Conservation (phyloP, 2,329 filamentous ascomycete species). For the Penicillium paneum region DNA sequence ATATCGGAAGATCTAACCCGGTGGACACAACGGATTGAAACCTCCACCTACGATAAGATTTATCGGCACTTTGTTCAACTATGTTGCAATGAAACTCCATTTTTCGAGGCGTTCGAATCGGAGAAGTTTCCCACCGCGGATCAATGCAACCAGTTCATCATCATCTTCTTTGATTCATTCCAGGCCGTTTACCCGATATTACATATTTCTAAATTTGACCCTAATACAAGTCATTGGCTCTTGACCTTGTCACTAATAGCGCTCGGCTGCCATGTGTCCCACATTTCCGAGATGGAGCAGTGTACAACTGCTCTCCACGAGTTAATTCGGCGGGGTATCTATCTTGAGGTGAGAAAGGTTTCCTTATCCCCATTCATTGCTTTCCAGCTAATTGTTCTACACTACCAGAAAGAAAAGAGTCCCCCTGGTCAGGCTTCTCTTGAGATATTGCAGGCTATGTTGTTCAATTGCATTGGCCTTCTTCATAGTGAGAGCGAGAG, state of each 20-base stretch:
- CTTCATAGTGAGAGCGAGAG: conserved; percentile 27
- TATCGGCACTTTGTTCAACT: conserved; percentile 30
- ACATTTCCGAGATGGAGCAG: conserved; percentile 25
- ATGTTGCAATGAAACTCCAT: conserved; percentile 30
- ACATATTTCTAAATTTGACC: conserved; percentile 38
- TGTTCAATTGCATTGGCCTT: conserved; percentile 35
- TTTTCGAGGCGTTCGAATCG: conserved; percentile 34
- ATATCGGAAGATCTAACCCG: conserved; percentile 14
- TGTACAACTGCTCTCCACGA: conserved; percentile 41
- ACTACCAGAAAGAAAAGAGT: conserved; percentile 28
- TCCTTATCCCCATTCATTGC: neutral
- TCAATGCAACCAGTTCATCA: conserved; percentile 31
- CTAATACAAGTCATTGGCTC: conserved; percentile 40
- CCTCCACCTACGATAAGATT: conserved; percentile 29
- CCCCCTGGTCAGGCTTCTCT: conserved; percentile 15
- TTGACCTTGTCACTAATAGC: conserved; percentile 40
- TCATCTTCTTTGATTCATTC: conserved; percentile 40
- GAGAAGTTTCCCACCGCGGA: conserved; percentile 28
- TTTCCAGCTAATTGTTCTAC: neutral
- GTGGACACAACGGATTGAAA: conserved; percentile 19
- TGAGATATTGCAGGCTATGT: conserved; percentile 31
- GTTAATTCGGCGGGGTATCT: conserved; percentile 40
- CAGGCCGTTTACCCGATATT: conserved; percentile 42
- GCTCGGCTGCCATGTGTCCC: conserved; percentile 40
- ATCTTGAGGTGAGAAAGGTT: conserved; percentile 29